A percentile compares a stretch with the other conserved stretches of the same genome.
phyloP scores from a whole-genome alignment of 371 early-diverging fungal genomes.

The Thermomucor indicae-seudaticae region DNA sequence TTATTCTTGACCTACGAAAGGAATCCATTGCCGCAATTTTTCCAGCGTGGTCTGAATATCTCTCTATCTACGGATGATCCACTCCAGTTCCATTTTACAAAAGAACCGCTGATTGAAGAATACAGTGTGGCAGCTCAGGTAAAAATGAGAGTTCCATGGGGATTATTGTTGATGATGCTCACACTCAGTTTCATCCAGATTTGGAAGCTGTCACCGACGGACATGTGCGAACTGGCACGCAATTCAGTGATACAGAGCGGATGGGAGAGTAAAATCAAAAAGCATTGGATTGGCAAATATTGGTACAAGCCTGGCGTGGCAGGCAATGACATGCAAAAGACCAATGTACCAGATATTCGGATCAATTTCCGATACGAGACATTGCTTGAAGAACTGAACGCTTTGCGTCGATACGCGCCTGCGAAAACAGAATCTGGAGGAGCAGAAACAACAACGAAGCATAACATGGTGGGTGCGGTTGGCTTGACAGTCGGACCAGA shows the following conservation, averaged over 20 bases:
- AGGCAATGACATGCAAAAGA: slow-evolving; percentile 92
- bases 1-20: slow-evolving; percentile 95
- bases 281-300: slow-evolving; percentile 89
- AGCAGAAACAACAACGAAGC: slow-evolving; percentile 2
- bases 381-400: slow-evolving; percentile 75
- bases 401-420: slow-evolving; percentile 40
- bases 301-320: slow-evolving; percentile 75
- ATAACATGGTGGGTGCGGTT: slow-evolving; percentile 25
- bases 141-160: slow-evolving; percentile 13
- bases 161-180: background rate
- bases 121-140: slow-evolving; percentile 97
- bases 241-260: slow-evolving; percentile 95
- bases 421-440: background rate
- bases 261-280: slow-evolving; percentile 88
- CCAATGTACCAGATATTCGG: slow-evolving; percentile 95
- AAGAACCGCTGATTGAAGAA: slow-evolving; percentile 98
- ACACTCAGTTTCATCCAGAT: slow-evolving; percentile 44
- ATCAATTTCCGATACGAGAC: slow-evolving; percentile 87
- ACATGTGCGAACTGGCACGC: slow-evolving; percentile 98
- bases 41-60: slow-evolving; percentile 95
- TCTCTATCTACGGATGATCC: slow-evolving; percentile 98
- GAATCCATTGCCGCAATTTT: slow-evolving; percentile 94
- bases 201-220: slow-evolving; percentile 91
- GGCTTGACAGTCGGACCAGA: slow-evolving; percentile 16
- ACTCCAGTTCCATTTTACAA: slow-evolving; percentile 97